A percentile compares a stretch with the other conserved stretches of the same genome.
These are phyloP conservation scores for Alternaria sp. DNA, from an alignment of 2,329 filamentous ascomycete species.

Conservation along the genomic window DNA sequence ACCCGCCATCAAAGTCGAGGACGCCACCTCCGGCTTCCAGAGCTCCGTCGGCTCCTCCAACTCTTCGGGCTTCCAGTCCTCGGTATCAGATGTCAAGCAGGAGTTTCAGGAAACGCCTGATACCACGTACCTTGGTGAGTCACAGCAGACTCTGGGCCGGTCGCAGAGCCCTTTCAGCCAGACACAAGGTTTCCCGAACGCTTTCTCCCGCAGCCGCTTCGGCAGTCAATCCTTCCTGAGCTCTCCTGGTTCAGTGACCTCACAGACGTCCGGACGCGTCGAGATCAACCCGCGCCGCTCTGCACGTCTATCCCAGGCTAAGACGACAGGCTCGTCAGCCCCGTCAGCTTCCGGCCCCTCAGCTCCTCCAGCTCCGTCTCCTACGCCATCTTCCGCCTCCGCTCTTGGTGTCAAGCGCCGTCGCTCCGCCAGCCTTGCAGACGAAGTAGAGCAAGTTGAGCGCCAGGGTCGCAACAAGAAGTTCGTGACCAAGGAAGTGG, in stretches of 20 bases:
- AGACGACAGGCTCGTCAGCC: neutral
- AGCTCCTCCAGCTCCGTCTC: neutral
- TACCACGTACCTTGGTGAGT: neutral
- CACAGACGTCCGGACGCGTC: neutral
- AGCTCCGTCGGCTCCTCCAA: neutral
- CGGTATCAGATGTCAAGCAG: neutral
- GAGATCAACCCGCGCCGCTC: neutral
- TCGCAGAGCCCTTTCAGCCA: neutral
- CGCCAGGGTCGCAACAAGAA: neutral
- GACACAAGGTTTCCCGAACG: neutral
- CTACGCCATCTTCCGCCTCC: neutral
- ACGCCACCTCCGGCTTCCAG: no score
- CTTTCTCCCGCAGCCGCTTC: neutral
- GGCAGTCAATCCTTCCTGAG: neutral
- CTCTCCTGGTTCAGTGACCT: neutral
- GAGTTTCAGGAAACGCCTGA: neutral
- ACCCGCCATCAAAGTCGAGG: neutral
- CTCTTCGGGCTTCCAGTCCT: fast-evolving
- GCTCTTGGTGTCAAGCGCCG: neutral
- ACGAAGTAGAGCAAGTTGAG: neutral
- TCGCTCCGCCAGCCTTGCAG: neutral
- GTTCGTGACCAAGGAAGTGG: neutral
- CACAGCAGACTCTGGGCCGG: neutral
- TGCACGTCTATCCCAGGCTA: neutral
- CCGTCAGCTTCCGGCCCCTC: neutral